Conservation (phyloP, 352 stramenopile genomes). For the Phytopythium kandeliae region DNA sequence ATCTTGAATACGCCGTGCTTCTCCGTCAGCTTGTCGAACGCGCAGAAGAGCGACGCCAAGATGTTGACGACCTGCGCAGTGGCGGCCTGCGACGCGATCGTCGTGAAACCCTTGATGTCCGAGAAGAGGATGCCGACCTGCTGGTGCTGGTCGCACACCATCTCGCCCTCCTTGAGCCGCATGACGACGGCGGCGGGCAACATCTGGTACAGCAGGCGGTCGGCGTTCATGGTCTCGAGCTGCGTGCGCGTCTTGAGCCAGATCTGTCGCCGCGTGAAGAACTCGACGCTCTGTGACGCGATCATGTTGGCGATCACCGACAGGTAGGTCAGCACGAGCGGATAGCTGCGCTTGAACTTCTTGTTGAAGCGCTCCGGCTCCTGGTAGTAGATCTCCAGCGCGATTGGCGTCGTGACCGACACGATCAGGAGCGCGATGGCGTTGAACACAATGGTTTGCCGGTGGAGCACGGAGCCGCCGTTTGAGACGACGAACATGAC, state of each 20-base stretch:
- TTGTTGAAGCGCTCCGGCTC: constrained; percentile 52
- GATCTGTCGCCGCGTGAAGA: constrained; percentile 78
- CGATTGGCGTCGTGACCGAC: constrained; percentile 30
- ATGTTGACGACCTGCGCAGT: constrained; percentile 88
- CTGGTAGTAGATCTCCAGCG: constrained; percentile 44
- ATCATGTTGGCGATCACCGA: constrained; percentile 75
- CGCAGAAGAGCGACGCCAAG: constrained; percentile 88
- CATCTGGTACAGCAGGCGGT: constrained; percentile 85
- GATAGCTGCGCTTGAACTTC: constrained; percentile 79
- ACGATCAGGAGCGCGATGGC: constrained; percentile 45
- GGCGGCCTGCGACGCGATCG: constrained; percentile 78
- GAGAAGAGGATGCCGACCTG: constrained; percentile 88
- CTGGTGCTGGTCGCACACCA: constrained; percentile 81
- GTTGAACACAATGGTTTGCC: constrained; percentile 63
- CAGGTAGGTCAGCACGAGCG: constrained; percentile 75
- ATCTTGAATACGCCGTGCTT: constrained; percentile 93
- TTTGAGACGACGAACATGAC: constrained; percentile 85
- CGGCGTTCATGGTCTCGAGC: constrained; percentile 78
- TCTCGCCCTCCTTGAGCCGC: constrained; percentile 80
- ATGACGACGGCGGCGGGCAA: constrained; percentile 77
- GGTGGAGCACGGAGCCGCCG: constrained; percentile 69
- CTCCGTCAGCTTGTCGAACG: constrained; percentile 89
- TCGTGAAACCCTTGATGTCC: constrained; percentile 91
- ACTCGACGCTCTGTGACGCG: constrained; percentile 74
- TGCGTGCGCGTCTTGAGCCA: constrained; percentile 83